Base-by-base conservation (phyloP, 495 filamentous ascomycete genomes). In the Annulohypoxylon maeteangense region DNA sequence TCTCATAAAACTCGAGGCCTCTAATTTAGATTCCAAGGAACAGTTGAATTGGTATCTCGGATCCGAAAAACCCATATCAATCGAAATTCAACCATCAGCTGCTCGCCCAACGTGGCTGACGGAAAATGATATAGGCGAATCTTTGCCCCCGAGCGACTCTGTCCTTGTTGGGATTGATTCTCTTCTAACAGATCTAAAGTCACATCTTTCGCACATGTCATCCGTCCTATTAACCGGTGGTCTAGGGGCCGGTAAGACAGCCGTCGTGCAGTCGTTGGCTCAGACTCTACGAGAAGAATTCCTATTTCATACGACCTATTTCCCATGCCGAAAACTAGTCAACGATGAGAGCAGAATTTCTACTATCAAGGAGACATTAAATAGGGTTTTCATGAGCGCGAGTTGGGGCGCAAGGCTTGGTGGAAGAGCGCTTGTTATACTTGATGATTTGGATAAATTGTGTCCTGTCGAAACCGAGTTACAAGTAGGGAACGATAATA, bases 381-480 rank as follows among this genome's bases (percentile, higher is more conserved):
- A 86, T 48, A 86, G 92, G 12, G 80, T 95, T 14, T 98, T 99
- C 74, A 93, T 94, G 83, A 85, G 88, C 36, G 95, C 96, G 12
- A 89, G 90, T 42, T 99, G 95, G 94, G 93, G 90, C 62, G 91
- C 94, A 31, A 86, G 93, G 53, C 86, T 93, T 10, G 94, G 92
- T 42, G 94, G 95, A 5, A 89, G 87, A 64, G 86, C 94, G 0
- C 72, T 98, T 4, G 89, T 99, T 12, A 87, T 99, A 42, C 82
- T 99, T 2, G 95, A 99, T 74, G 95, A 99, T 68, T 83, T 99
- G 8, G 96, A 99, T 76, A 91, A 91, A 67, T 82, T 99, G 8
- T 98, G 95, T 76, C 94, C 95, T 0, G 89, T 88, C 0, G 95
- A 98, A 79, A 97, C 93, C 0, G 95, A 98, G 76, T 82, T 97